A percentile compares a stretch with the other conserved stretches of the same genome.
phyloP scores from a whole-genome alignment of 208 protist genomes.

The Crithidia sp. region DNA sequence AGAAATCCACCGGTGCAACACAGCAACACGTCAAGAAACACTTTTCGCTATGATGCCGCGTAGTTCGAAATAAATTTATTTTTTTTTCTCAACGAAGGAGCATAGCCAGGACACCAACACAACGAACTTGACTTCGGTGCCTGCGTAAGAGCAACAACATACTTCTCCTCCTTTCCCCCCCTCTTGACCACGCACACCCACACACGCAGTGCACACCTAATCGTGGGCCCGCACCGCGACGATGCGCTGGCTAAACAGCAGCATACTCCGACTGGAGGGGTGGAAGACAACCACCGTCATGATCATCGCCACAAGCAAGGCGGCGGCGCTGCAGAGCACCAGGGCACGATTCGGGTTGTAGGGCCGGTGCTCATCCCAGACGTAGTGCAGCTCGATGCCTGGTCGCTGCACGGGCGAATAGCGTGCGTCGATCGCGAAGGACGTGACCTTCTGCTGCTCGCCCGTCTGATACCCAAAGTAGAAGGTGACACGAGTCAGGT shows the following conservation, averaged over 20 bases:
- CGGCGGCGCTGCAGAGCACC: slow-evolving; percentile 49
- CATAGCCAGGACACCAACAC: too few species aligned
- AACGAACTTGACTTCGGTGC: too few species aligned
- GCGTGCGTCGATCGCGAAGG: slow-evolving; percentile 35
- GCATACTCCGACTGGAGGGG: slow-evolving; percentile 30
- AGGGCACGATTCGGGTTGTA: slow-evolving; percentile 70
- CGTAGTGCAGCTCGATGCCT: slow-evolving; percentile 46
- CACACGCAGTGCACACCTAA: neutral
- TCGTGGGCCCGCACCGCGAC: slow-evolving; percentile 48
- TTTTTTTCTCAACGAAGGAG: too few species aligned
- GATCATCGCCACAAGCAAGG: slow-evolving; percentile 45
- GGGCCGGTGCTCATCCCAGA: slow-evolving; percentile 67
- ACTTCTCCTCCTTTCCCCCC: too few species aligned
- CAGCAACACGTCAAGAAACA: too few species aligned
- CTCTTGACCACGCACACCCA: too few species aligned
- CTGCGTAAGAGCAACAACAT: too few species aligned
- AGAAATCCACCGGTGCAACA: too few species aligned
- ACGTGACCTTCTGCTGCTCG: slow-evolving; percentile 63
- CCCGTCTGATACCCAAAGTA: slow-evolving; percentile 70
- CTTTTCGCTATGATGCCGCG: too few species aligned
- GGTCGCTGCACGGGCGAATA: slow-evolving; percentile 41
- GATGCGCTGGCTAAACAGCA: slow-evolving; percentile 48
- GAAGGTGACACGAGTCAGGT: slow-evolving; percentile 49
- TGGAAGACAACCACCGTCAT: slow-evolving; percentile 47
- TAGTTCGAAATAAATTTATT: too few species aligned